These are phyloP conservation scores for Kickxella alabastrina DNA, from an alignment of 192 early-diverging fungal species.

Conservation along the genomic window DNA sequence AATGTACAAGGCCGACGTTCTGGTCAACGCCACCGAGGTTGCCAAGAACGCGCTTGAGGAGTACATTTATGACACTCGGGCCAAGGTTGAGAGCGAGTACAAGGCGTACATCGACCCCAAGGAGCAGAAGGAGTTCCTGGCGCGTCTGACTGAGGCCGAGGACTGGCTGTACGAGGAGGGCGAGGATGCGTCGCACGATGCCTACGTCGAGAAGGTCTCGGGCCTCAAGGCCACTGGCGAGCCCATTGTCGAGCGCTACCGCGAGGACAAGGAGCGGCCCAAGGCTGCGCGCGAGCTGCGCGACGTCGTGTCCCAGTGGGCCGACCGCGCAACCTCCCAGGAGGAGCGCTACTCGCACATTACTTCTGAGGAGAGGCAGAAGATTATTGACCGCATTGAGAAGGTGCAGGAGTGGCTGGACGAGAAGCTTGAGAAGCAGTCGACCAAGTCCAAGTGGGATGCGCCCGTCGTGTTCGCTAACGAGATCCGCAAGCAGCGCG, in stretches of 20 bases:
- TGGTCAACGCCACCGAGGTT: slow-evolving; percentile 90
- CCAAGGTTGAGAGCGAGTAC: slow-evolving; percentile 76
- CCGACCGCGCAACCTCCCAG: slow-evolving; percentile 65
- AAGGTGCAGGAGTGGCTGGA: slow-evolving; percentile 86
- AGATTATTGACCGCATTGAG: slow-evolving; percentile 69
- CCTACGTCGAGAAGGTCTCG: slow-evolving; percentile 77
- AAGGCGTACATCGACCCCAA: slow-evolving; percentile 68
- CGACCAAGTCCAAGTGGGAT: slow-evolving; percentile 70
- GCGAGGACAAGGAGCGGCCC: slow-evolving; percentile 82
- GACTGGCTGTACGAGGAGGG: slow-evolving; percentile 99
- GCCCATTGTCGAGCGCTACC: slow-evolving; percentile 75
- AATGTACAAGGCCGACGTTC: slow-evolving; percentile 79
- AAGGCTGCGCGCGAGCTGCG: slow-evolving; percentile 78
- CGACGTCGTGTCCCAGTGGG: slow-evolving; percentile 69
- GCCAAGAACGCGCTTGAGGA: slow-evolving; percentile 95
- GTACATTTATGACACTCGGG: slow-evolving; percentile 94
- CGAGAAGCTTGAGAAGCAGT: slow-evolving; percentile 70
- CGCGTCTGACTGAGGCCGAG: slow-evolving; percentile 74
- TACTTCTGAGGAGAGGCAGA: slow-evolving; percentile 76
- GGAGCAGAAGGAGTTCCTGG: slow-evolving; percentile 66
- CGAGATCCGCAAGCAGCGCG: slow-evolving; percentile 73
- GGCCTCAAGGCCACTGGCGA: slow-evolving; percentile 77
- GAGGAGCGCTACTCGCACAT: slow-evolving; percentile 90
- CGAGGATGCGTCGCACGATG: slow-evolving; percentile 85
- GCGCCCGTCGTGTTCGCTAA: slow-evolving; percentile 64